Percentiles rank a stretch among this genome's conserved stretches.
phyloP scores from a whole-genome alignment of 805 yeast genomes.

The Barnettozyma pratensis region DNA sequence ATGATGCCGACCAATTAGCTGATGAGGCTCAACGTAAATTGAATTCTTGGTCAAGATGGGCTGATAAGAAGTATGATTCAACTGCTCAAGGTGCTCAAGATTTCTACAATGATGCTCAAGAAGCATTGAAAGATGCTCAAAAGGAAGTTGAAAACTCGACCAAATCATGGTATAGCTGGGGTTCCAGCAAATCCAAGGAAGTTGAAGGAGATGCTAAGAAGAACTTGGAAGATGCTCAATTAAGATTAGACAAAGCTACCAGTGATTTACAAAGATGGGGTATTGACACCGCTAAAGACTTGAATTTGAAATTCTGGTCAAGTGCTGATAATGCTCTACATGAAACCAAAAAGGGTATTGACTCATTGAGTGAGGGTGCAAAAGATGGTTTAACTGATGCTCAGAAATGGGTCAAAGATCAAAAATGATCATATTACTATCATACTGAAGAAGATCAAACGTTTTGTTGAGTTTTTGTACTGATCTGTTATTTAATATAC shows the following conservation, averaged over 20 bases:
- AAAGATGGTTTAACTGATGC: slow-evolving; percentile 20
- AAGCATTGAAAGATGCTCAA: slow-evolving; percentile 30
- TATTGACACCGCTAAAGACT: slow-evolving; percentile 15
- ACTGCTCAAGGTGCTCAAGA: slow-evolving; percentile 24
- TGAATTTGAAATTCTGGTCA: slow-evolving; percentile 26
- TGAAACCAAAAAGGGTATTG: slow-evolving; percentile 23
- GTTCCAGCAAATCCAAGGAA: slow-evolving; percentile 32
- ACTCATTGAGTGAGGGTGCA: slow-evolving; percentile 19
- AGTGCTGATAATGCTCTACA: slow-evolving; percentile 27
- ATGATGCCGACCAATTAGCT: not conserved
- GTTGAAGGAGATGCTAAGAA: slow-evolving; percentile 27
- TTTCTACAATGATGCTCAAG: slow-evolving; percentile 28
- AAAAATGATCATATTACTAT: slow-evolving; percentile 6
- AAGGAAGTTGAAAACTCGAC: slow-evolving; percentile 28
- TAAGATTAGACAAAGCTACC: slow-evolving; percentile 16
- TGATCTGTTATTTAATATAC: too few species aligned
- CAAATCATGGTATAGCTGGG: slow-evolving; percentile 35
- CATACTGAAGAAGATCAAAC: too few species aligned
- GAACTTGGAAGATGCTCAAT: slow-evolving; percentile 25
- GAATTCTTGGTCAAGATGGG: slow-evolving; percentile 21
- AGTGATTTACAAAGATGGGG: slow-evolving; percentile 24
- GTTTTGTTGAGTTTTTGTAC: too few species aligned
- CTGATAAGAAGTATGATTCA: slow-evolving; percentile 20
- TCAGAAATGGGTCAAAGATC: slow-evolving; percentile 20
- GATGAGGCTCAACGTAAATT: slow-evolving; percentile 5